These are phyloP conservation scores for Pterula multifida DNA, from an alignment of 1,284 basidiomycete genomes.

Conservation along the genomic window DNA sequence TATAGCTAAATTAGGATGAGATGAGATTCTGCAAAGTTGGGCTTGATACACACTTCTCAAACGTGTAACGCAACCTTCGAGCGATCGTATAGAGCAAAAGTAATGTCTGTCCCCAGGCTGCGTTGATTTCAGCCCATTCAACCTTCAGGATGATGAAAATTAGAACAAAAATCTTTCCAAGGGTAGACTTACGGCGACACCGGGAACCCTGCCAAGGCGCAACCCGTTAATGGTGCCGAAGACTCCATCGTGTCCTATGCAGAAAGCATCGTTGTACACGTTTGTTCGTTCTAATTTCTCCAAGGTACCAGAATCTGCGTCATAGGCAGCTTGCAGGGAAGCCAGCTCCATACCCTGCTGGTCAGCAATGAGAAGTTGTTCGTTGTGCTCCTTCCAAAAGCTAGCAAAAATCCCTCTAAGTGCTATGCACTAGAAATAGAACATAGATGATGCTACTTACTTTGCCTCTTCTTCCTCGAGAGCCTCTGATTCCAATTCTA, in stretches of 20 bases:
- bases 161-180: neutral
- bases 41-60: constrained; percentile 55
- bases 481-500: constrained; percentile 68
- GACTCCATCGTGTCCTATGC: constrained; percentile 89
- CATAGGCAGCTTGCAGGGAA: constrained; percentile 65
- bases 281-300: constrained; percentile 88
- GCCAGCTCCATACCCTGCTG: constrained; percentile 60
- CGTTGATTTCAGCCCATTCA: constrained; percentile 98
- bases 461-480: constrained; percentile 70
- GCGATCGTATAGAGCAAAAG: constrained; percentile 86
- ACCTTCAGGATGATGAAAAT: constrained; percentile 37
- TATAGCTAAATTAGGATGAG: constrained; percentile 45
- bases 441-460: constrained; percentile 32
- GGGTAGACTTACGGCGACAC: constrained; percentile 44
- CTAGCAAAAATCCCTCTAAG: constrained; percentile 26
- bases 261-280: constrained; percentile 98
- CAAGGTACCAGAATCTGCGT: constrained; percentile 61
- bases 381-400: constrained; percentile 77
- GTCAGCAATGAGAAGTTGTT: constrained; percentile 51
- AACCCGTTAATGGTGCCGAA: constrained; percentile 97
- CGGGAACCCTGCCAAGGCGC: constrained; percentile 77
- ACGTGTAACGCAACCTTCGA: constrained; percentile 77
- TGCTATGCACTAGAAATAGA: neutral
- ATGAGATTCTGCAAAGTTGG: constrained; percentile 8
- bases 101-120: constrained; percentile 96